Evolutionary conservation across 768 basidiomycete genomes (phyloP).

Genomic region (Kwoniella europaea): DNA sequence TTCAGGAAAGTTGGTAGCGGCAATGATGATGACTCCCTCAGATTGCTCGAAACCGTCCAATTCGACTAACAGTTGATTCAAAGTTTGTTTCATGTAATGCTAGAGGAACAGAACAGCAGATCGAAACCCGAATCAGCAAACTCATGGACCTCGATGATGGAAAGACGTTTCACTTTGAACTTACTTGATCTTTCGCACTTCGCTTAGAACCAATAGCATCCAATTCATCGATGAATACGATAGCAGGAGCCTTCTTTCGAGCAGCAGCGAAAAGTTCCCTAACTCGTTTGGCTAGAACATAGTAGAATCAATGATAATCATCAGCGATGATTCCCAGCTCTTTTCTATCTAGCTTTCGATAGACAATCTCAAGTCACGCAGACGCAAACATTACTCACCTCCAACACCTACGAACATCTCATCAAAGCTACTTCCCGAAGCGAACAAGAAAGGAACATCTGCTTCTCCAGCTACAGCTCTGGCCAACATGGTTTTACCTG

Average conservation of each 20-base stretch:
- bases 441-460: conserved; percentile 95
- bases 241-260: conserved; percentile 90
- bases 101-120: conserved; percentile 64
- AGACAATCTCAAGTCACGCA: too few relatives aligned
- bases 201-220: conserved; percentile 90
- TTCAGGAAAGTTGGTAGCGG: conserved; percentile 91
- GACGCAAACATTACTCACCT: conserved; percentile 31
- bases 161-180: conserved; percentile 1
- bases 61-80: conserved; percentile 95
- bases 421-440: conserved; percentile 95
- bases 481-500: conserved; percentile 98
- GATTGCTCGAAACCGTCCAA: conserved; percentile 94
- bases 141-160: too few relatives aligned
- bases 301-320: too few relatives aligned
- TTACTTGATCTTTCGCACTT: conserved; percentile 55
- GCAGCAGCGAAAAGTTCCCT: conserved; percentile 93
- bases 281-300: conserved; percentile 75
- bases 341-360: too few relatives aligned
- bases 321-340: too few relatives aligned
- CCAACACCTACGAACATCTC: conserved; percentile 75
- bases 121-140: too few relatives aligned
- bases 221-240: conserved; percentile 97
- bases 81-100: conserved; percentile 64
- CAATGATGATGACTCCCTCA: conserved; percentile 91
- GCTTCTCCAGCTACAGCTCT: conserved; percentile 97